These are phyloP conservation scores for Phaffomyces opuntiae DNA, from an alignment of 805 yeast genomes.

Conservation along the genomic window DNA sequence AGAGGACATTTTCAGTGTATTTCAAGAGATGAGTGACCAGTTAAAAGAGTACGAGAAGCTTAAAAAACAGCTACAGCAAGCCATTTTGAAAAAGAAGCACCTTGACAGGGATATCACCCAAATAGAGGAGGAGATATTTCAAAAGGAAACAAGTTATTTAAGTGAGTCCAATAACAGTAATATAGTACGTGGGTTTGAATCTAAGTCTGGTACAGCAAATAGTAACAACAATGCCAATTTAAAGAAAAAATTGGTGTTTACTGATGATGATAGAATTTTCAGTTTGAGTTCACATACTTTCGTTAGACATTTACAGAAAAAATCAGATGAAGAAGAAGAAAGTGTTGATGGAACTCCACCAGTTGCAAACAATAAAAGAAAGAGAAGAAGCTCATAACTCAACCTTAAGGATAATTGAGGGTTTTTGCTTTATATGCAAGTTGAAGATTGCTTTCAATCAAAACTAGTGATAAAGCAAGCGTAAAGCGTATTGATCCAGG, in stretches of 20 bases:
- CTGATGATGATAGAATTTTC: constrained; percentile 77
- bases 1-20: background rate
- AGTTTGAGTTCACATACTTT: constrained; percentile 68
- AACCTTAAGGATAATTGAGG: background rate
- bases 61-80: constrained; percentile 58
- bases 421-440: background rate
- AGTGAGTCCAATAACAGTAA: constrained; percentile 67
- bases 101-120: constrained; percentile 56
- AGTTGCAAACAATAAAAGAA: constrained; percentile 8
- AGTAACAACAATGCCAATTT: constrained; percentile 32
- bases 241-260: constrained; percentile 42
- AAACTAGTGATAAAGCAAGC: no score
- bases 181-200: constrained; percentile 88
- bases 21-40: constrained; percentile 7
- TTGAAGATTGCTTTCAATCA: no score
- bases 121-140: constrained; percentile 74
- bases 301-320: constrained; percentile 52
- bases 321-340: constrained; percentile 29
- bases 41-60: constrained; percentile 53
- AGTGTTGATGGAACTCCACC: constrained; percentile 19
- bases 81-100: constrained; percentile 52
- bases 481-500: no score
- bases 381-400: constrained; percentile 10
- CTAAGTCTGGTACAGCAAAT: constrained; percentile 38
- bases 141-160: constrained; percentile 70